These are phyloP conservation scores for Pyrenopolyporus hunteri DNA, from an alignment of 495 filamentous ascomycete species.

Conservation along the genomic window DNA sequence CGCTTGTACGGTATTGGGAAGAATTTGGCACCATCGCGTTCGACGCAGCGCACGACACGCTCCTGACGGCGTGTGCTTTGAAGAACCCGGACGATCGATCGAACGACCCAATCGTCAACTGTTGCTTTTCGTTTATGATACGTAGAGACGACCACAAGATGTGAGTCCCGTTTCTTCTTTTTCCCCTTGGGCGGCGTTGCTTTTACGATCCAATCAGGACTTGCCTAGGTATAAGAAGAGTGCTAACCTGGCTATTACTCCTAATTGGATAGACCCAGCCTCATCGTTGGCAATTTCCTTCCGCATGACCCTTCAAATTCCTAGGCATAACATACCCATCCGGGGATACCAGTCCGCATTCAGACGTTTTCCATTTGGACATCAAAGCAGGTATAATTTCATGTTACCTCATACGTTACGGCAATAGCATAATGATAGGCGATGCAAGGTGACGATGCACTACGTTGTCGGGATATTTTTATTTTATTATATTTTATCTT, in stretches of 20 bases:
- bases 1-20: slow-evolving; percentile 97
- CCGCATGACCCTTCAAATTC: slow-evolving; percentile 62
- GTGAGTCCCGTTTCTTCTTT: slow-evolving; percentile 64
- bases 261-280: slow-evolving; percentile 68
- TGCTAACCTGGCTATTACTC: slow-evolving; percentile 26
- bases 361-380: slow-evolving; percentile 1
- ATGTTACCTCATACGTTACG: slow-evolving; percentile 23
- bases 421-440: slow-evolving; percentile 1
- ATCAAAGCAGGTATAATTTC: slow-evolving; percentile 10
- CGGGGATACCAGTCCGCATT: background rate
- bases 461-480: slow-evolving; percentile 11
- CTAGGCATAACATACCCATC: slow-evolving; percentile 7
- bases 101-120: slow-evolving; percentile 76
- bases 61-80: slow-evolving; percentile 90
- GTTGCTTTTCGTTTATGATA: slow-evolving; percentile 98
- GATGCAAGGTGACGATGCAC: background rate
- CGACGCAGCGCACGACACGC: slow-evolving; percentile 92
- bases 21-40: slow-evolving; percentile 99
- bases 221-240: background rate
- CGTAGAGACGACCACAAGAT: slow-evolving; percentile 94
- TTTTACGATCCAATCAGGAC: too few relatives aligned
- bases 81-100: slow-evolving; percentile 81
- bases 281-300: slow-evolving; percentile 97
- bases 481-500: too few relatives aligned
- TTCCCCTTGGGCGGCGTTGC: too few relatives aligned